Evolutionary conservation across 768 basidiomycete species (phyloP), one percentile per base, ranked within the genome.

Genomic region (Leccinellum luteum): DNA sequence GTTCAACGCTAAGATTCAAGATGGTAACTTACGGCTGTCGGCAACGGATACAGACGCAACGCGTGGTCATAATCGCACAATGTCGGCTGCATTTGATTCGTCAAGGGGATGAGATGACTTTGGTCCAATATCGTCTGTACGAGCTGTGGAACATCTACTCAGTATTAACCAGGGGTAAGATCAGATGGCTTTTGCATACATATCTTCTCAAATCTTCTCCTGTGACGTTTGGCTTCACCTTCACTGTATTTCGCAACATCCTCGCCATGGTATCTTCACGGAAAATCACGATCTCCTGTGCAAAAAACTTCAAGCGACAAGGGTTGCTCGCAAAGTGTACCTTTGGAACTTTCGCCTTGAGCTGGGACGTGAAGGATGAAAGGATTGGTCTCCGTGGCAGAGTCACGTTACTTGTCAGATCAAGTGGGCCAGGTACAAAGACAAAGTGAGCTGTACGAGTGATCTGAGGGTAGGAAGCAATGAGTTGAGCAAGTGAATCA

Each of bases 51-150:
- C 28, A 99, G 76, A 9, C 97, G 85, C 23, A 99, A 79, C 3
- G 93, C 76, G 67, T 98, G 95, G 69, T 98, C 96, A 70, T 86
- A 92, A 66, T 97, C 96, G 57, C 92, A 83, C 10, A 95, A 74
- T 2, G 87, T 88, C 1, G 97, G 93, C 65, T 96, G 91, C 32
- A 96, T 86, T 54, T 87, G 83, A 28, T 85, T 78, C 0, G 94
- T 87, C 27, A 98, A 74, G 0, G 97, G 97, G 14, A 85, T 85
- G n/a, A 99, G 81, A 75, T 98, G 95, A 35, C 89, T 86, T 74
- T 99, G 97, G 69, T 99, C 97, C 34, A 98, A 76, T 38, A 99
- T 86, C 0, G 95, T 90, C 75, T 97, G 94, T n/a, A 97, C 95
- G 54, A 97, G 83, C 95, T 98, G 63, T 8, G 19, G 10, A 35